These are phyloP conservation scores for Dillenia turbinata DNA, from an alignment of 164 flowering plant species.

Conservation along the genomic window DNA sequence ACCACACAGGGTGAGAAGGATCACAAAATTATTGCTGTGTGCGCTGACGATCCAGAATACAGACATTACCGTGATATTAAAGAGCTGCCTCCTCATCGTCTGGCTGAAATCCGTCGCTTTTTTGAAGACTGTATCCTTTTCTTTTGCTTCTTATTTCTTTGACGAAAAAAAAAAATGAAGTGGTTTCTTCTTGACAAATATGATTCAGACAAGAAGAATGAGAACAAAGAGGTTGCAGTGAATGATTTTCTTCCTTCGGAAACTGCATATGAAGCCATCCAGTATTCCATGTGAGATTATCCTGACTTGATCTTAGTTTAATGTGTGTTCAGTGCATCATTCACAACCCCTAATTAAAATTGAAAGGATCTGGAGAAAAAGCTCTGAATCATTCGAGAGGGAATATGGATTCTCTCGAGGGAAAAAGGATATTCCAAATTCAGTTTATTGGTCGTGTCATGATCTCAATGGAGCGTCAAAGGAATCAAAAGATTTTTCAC, in stretches of 20 bases:
- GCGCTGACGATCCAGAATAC: conserved; percentile 80
- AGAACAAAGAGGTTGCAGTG: conserved; percentile 69
- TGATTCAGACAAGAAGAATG: conserved; percentile 59
- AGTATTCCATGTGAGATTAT: conserved; percentile 50
- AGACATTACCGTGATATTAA: conserved; percentile 57
- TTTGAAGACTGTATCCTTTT: conserved; percentile 73
- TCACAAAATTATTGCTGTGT: conserved; percentile 75
- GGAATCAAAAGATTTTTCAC: background rate
- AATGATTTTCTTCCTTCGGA: conserved; percentile 44
- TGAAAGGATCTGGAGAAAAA: too few relatives aligned
- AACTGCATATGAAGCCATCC: conserved; percentile 46
- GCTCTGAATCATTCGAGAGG: too few relatives aligned
- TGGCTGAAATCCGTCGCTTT: conserved; percentile 63
- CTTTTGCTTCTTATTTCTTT: background rate
- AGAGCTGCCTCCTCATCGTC: conserved; percentile 65
- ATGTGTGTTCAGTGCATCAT: background rate
- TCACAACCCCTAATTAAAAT: too few relatives aligned
- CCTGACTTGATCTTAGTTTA: background rate
- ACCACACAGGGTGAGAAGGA: conserved; percentile 60
- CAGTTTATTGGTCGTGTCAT: too few relatives aligned
- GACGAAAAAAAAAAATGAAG: too few relatives aligned
- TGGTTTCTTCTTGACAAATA: conserved; percentile 29
- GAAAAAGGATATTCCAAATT: too few relatives aligned
- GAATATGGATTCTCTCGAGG: too few relatives aligned
- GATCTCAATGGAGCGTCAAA: too few relatives aligned